Conservation (phyloP, 495 filamentous ascomycete species). For the Penicillium verhagenii region DNA sequence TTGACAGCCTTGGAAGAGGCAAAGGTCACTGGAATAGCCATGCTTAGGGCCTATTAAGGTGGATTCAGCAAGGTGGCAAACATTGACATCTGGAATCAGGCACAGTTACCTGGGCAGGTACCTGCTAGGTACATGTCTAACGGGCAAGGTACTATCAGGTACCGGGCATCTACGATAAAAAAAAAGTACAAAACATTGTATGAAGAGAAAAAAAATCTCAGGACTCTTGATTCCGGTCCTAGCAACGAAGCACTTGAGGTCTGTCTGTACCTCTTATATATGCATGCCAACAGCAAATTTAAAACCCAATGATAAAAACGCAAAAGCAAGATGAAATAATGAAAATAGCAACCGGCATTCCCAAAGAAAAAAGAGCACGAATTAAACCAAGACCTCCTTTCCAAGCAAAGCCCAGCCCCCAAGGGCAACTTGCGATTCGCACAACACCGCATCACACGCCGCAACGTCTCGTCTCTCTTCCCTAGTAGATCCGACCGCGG, state of each 20-base stretch:
- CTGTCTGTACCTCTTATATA: conserved; percentile 1
- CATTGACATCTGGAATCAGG: too few relatives aligned
- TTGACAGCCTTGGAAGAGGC: too few relatives aligned
- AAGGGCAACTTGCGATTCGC: background rate
- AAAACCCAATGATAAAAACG: background rate
- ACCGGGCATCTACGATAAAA: background rate
- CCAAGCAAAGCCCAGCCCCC: conserved; percentile 5
- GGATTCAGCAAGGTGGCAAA: too few relatives aligned
- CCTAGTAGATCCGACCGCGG: background rate
- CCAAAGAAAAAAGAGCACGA: background rate
- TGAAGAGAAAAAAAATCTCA: background rate
- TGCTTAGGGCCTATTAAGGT: too few relatives aligned
- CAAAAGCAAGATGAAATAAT: background rate
- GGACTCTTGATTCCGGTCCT: conserved; percentile 6
- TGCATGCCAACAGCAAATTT: background rate
- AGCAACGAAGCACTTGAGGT: background rate
- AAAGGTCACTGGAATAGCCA: too few relatives aligned
- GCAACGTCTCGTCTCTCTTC: background rate
- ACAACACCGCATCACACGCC: conserved; percentile 2
- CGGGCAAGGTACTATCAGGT: background rate
- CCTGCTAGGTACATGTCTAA: too few relatives aligned
- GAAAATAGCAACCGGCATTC: background rate
- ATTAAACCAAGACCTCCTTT: conserved; percentile 1
- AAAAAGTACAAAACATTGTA: background rate
- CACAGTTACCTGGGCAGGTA: too few relatives aligned